Base-by-base conservation (phyloP, 2,329 filamentous ascomycete genomes). In the Colletotrichum sp. region DNA sequence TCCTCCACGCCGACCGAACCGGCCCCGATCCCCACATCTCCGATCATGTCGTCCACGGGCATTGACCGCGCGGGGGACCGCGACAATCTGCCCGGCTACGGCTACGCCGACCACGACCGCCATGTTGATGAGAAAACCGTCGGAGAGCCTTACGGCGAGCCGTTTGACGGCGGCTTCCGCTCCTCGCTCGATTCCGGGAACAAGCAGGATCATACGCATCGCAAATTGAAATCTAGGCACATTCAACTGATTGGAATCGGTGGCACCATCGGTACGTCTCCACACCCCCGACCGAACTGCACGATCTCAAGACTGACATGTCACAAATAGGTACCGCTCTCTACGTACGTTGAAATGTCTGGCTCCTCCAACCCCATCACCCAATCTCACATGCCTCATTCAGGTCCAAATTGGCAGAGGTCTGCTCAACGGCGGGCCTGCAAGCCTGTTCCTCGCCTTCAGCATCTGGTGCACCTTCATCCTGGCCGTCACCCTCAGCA, bases 221-320 rank as follows among this genome's bases (percentile, higher is more conserved):
- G 90, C 63, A 87, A 83, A 74, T 87, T 92, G 77, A 91, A 91
- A 81, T 83, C 89, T 27, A 87, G 90, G 2, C 90, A 92, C 78
- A 91, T 92, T 62, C 90, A 92, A 79, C 84, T 92, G 36, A 91
- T 91, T 79, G 91, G 89, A 36, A 93, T 93, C 73, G 92, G 92
- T 52, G 92, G 91, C 1, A 92, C 91, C 8, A 93, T 93, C 77
- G 92, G 92, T 22, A 93, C 91, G 2, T 90, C 89, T 19, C 84
- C 93, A 5, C 92, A 88, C 9, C 44, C 44, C 80, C 89, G 92
- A 79, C 62, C 8, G 9, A 22, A n/a, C 25, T 44, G 16, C n/a
- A 2, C 4, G 25, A n/a, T 15, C 44, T 59, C 2, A 19, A 15
- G 25, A 29, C 73, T 75, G 27, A 75, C 63, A 29, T n/a, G 8